A percentile compares a stretch with the other conserved stretches of the same genome.
phyloP scores from a whole-genome alignment of 805 yeast genomes.

The Hanseniaspora taiwanica region DNA sequence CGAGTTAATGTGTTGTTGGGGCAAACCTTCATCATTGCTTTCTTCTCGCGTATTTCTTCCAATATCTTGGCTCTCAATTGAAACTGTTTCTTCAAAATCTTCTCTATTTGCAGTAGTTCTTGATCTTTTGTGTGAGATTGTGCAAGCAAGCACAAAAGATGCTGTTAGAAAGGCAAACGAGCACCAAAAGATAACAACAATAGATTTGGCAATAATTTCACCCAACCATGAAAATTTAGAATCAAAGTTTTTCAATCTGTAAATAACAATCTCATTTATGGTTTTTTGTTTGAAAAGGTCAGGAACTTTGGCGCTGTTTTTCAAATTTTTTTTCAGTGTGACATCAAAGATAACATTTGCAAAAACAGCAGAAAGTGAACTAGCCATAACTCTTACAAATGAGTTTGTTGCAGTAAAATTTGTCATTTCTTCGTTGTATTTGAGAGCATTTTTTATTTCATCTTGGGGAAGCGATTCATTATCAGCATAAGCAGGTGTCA shows the following conservation, averaged over 20 bases:
- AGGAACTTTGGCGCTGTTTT: background rate
- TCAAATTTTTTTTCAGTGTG: slow-evolving; percentile 10
- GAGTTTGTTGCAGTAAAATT: slow-evolving; percentile 14
- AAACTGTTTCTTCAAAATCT: background rate
- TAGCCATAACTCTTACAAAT: slow-evolving; percentile 13
- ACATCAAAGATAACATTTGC: slow-evolving; percentile 13
- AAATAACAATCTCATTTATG: slow-evolving; percentile 10
- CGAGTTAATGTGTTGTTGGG: background rate
- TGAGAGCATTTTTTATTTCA: slow-evolving; percentile 5
- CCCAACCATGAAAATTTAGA: slow-evolving; percentile 10
- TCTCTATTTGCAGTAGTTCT: background rate
- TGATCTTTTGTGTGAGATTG: slow-evolving; percentile 9
- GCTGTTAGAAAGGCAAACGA: slow-evolving; percentile 9
- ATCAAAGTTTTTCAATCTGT: slow-evolving; percentile 12
- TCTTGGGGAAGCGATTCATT: no score
- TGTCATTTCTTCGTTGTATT: slow-evolving; percentile 11
- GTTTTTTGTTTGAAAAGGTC: slow-evolving; percentile 4
- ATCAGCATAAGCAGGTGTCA: background rate
- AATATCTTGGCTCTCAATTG: background rate
- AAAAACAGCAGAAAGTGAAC: slow-evolving; percentile 14
- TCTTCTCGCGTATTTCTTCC: no score
- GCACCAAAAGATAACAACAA: slow-evolving; percentile 13
- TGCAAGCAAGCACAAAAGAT: slow-evolving; percentile 9
- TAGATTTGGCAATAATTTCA: slow-evolving; percentile 8
- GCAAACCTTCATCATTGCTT: no score